Base-by-base conservation (phyloP, 2,329 filamentous ascomycete genomes). In the Paraconiothyrium brasiliense region DNA sequence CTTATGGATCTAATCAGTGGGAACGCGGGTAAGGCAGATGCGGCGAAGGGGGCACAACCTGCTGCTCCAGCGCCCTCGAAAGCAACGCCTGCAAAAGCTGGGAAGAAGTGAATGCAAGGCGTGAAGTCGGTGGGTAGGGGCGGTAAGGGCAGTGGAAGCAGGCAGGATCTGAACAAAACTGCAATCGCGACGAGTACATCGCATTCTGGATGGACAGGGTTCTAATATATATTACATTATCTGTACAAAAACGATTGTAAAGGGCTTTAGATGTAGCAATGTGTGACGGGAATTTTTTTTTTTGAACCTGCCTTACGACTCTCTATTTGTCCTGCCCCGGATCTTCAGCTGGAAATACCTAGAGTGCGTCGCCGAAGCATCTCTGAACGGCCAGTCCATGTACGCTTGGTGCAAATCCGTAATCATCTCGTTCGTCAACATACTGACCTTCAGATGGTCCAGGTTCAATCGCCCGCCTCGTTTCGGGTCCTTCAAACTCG, bases 401-500 rank as follows among this genome's bases (percentile, higher is more conserved):
- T 73, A 79, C 16, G 74, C 77, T n/a, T 54, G 41, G 9, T 64
- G 63, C 43, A 79, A 59, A 54, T 73, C 71, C 2, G 70, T 50
- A 8, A 78, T 55, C 76, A 78, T 78, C 58, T 77, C 75, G 10
- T 34, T 34, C 1, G 74, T 78, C 61, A 79, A 44, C 65, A 74
- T 66, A 14, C 73, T 56, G 0, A 74, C 71, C 20, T 72, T 67
- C 11, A 79, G 41, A 37, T 75, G 63, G 20, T 75, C 67, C 65
- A 77, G 56, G 47, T 74, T 63, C 55, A 76, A 24, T 35, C 76
- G 65, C 3, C 77, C 77, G 7, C 77, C 76, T 46, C 69, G 74
- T 9, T 64, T 60, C 4, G 73, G 73, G 59, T 79, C 74, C 22
- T 52, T 67, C 34, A 79, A 44, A 4, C 61, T 64, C 1, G 73